Conservation (phyloP, 225 moss, liverwort and hornwort species). For the Pleurozium schreberi region DNA sequence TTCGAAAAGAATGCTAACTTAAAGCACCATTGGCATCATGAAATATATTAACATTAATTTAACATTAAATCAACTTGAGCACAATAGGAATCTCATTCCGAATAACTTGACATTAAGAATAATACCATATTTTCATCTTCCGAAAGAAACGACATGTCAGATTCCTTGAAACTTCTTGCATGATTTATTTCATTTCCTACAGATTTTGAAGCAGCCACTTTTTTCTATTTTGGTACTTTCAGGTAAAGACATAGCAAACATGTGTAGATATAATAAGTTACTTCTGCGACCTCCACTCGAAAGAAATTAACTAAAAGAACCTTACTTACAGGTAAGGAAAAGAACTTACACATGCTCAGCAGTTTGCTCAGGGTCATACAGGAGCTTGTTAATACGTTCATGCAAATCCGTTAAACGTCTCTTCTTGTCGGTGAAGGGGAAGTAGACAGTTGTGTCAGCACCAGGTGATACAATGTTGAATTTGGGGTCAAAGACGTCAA, state of each 20-base stretch:
- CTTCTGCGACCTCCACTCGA: too few relatives aligned
- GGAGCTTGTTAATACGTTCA: constrained; percentile 51
- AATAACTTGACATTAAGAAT: not conserved
- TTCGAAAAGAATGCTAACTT: not conserved
- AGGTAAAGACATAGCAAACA: not conserved
- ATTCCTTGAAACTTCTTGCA: not conserved
- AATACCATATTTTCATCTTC: not conserved
- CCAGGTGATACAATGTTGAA: constrained; percentile 97
- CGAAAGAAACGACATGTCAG: not conserved
- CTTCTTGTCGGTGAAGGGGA: constrained; percentile 52
- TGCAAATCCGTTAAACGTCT: constrained; percentile 58
- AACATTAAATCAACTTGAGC: not conserved
- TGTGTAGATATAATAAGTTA: not conserved
- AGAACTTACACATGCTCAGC: constrained; percentile 60
- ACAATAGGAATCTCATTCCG: not conserved
- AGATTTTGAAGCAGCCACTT: not conserved
- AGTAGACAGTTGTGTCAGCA: constrained; percentile 75
- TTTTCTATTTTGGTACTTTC: not conserved
- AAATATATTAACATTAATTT: not conserved
- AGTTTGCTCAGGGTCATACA: constrained; percentile 65
- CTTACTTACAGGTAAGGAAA: not conserved
- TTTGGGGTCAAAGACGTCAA: constrained; percentile 88
- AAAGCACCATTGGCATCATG: too few relatives aligned
- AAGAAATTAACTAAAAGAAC: not conserved
- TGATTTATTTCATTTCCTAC: not conserved